Evolutionary conservation across 257 asterid species (phyloP).

Genomic region (Knoxia roxburghii): DNA sequence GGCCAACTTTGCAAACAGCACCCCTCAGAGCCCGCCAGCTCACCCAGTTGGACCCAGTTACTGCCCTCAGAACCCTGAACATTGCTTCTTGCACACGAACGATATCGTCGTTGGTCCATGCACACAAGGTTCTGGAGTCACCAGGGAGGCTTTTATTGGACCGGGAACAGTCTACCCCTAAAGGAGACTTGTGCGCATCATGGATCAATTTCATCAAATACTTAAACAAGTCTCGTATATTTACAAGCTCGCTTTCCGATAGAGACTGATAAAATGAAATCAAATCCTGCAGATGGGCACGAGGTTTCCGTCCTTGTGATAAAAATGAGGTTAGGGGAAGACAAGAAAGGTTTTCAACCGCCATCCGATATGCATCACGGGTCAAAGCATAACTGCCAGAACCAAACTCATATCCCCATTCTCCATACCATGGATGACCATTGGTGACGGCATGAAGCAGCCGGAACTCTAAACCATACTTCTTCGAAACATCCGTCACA

Average conservation of each 20-base stretch:
- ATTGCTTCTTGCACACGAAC: constrained; percentile 76
- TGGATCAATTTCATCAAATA: constrained; percentile 60
- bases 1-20: constrained; percentile 76
- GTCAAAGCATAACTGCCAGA: constrained; percentile 79
- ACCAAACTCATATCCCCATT: constrained; percentile 94
- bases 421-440: constrained; percentile 95
- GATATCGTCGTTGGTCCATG: constrained; percentile 62
- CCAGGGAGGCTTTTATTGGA: constrained; percentile 47
- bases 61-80: constrained; percentile 83
- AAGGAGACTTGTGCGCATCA: constrained; percentile 34
- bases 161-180: constrained; percentile 32
- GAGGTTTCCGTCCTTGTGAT: constrained; percentile 77
- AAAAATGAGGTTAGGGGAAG: constrained; percentile 56
- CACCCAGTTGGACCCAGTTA: constrained; percentile 88
- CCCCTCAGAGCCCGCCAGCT: constrained; percentile 93
- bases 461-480: constrained; percentile 77
- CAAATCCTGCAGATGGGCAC: constrained; percentile 70
- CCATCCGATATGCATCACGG: constrained; percentile 46
- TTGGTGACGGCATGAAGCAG: constrained; percentile 71
- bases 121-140: constrained; percentile 52
- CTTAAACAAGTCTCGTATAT: constrained; percentile 62
- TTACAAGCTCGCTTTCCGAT: constrained; percentile 71
- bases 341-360: constrained; percentile 53
- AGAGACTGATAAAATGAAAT: constrained; percentile 77
- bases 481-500: constrained; percentile 96